Conservation (phyloP, 805 yeast genomes). For the Myxozyma nipponensis region DNA sequence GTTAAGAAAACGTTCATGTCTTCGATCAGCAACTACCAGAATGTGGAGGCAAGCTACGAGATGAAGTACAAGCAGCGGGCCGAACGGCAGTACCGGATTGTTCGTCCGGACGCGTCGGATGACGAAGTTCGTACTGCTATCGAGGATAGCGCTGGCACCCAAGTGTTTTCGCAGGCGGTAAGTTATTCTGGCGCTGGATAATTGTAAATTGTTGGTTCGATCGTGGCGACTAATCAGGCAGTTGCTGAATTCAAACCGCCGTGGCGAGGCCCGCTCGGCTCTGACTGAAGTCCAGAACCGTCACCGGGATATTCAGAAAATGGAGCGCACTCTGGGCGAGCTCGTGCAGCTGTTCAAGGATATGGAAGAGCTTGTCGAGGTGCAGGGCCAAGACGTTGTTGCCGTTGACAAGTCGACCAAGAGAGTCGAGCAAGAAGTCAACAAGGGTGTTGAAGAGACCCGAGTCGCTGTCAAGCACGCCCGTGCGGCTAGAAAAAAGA, state of each 20-base stretch:
- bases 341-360: conserved; percentile 91
- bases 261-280: conserved; percentile 94
- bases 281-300: conserved; percentile 93
- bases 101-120: conserved; percentile 14
- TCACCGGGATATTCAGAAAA: conserved; percentile 89
- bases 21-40: conserved; percentile 80
- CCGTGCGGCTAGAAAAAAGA: conserved; percentile 84
- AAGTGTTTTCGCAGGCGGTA: conserved; percentile 85
- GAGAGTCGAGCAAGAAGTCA: conserved; percentile 84
- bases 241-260: conserved; percentile 74
- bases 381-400: conserved; percentile 85
- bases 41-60: conserved; percentile 80
- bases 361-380: conserved; percentile 93
- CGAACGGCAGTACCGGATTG: conserved; percentile 38
- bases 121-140: conserved; percentile 7
- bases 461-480: conserved; percentile 86
- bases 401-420: conserved; percentile 76
- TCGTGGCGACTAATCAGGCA: background rate
- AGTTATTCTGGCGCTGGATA: too few relatives aligned
- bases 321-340: conserved; percentile 94
- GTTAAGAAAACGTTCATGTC: conserved; percentile 79
- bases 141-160: conserved; percentile 76
- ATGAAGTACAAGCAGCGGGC: conserved; percentile 83
- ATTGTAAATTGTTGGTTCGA: background rate
- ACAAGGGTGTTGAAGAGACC: conserved; percentile 91